Evolutionary conservation across 179 eudicot genomes (phyloP), one percentile per base, ranked within the genome.

Genomic region (Patellifolia procumbens): DNA sequence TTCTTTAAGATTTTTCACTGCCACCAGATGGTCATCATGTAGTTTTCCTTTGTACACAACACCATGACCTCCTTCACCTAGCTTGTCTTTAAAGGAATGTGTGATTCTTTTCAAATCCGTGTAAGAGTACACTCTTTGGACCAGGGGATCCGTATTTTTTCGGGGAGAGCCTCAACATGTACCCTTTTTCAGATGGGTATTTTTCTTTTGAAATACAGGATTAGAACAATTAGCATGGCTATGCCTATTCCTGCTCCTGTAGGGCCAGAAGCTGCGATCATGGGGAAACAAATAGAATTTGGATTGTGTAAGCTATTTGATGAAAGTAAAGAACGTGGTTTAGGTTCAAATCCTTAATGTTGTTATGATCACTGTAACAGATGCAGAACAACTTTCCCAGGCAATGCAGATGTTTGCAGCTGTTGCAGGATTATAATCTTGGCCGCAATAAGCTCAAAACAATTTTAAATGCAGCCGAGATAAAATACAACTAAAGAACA

Each of bases 61-160:
- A 28, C 81, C 83, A 70, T 76, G 74, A 39, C 83, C 83, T 73
- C 86, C 86, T 74, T 77, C 73, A 8, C 86, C 86, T 32, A 76
- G 64, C 68, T 76, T 83, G 28, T 79, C 52, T 28, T 68, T 76
- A 65, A 83, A 79, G 52, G 83, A 76, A 51, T 76, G 79, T 43
- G 86, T 83, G 11, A 76, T 83, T 31, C 45, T 76, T 66, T 73
- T 76, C 65, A 83, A 43, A 17, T 76, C 65, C 34, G 76, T 53
- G 55, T 79, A 79, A 13, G 64, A 52, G 46, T 73, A 80, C 43
- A n/a, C 77, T 60, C 42, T 73, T 73, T 63, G 81, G 78, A 73
- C 76, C 73, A 8, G 66, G 71, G 39, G 76, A 76, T 62, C 74
- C 79, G 45, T 73, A 70, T 13, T 11, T 72, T 78, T 70, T 68